Evolutionary conservation across 2,329 filamentous ascomycete genomes (phyloP).

Genomic region (Aspergillus thermomutatus): DNA sequence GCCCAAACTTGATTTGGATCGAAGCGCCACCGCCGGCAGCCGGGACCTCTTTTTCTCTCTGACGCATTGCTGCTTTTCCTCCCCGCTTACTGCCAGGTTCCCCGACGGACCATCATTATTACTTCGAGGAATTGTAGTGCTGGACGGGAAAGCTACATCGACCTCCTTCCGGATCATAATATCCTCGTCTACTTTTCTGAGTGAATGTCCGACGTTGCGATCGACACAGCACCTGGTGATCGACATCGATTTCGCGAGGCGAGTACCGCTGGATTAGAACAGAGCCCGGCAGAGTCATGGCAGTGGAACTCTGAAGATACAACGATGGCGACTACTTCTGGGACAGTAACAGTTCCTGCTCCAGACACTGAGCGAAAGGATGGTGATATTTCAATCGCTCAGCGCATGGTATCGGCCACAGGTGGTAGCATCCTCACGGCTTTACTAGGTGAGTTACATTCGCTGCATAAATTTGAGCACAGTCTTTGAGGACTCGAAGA

Average conservation of each 20-base stretch:
- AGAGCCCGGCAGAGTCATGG: constrained; percentile 25
- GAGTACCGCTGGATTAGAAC: constrained; percentile 8
- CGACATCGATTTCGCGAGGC: constrained; percentile 20
- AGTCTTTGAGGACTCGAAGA: not conserved
- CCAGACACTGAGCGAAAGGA: constrained; percentile 15
- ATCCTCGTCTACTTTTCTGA: constrained; percentile 3
- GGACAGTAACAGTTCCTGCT: constrained; percentile 19
- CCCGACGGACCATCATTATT: not conserved
- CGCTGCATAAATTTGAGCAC: not conserved
- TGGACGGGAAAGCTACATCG: not conserved
- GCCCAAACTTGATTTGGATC: constrained; percentile 11
- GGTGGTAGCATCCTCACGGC: constrained; percentile 88
- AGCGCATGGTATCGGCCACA: constrained; percentile 94
- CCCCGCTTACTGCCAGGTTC: not conserved
- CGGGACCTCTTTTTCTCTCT: constrained; percentile 19
- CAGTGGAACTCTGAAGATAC: constrained; percentile 29
- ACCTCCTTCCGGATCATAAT: not conserved
- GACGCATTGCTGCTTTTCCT: constrained; percentile 13
- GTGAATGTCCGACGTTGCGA: constrained; percentile 26
- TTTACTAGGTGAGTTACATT: constrained; percentile 65
- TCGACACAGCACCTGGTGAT: constrained; percentile 21
- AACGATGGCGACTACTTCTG: constrained; percentile 32
- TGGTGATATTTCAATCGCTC: constrained; percentile 67
- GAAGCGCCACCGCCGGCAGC: constrained; percentile 22
- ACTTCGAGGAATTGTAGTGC: not conserved